These are phyloP conservation scores for Oryza nivara DNA, from an alignment of 176 grass and related monocot species.

Conservation along the genomic window DNA sequence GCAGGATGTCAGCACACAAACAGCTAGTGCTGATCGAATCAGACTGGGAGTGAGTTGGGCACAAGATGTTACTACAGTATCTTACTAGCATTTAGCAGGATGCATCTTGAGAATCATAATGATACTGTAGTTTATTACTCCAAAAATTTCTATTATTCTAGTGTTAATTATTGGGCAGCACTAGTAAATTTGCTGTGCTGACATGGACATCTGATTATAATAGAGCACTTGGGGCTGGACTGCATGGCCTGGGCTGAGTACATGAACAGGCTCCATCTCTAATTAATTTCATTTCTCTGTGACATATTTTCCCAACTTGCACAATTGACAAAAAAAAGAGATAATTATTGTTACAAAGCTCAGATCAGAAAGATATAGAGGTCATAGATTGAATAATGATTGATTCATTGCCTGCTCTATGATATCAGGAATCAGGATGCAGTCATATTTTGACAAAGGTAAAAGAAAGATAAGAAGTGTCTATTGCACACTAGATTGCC, in stretches of 20 bases:
- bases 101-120: not conserved
- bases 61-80: not conserved
- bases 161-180: not conserved
- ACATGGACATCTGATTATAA: not conserved
- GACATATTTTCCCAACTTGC: not conserved
- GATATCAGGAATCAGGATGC: not conserved
- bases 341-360: not conserved
- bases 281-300: not conserved
- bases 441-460: slow-evolving; percentile 32
- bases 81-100: slow-evolving; percentile 12
- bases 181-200: not conserved
- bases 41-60: not conserved
- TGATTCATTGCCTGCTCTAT: not conserved
- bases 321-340: not conserved
- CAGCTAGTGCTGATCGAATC: slow-evolving; percentile 39
- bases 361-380: not conserved
- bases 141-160: not conserved
- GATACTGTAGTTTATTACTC: not conserved
- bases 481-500: slow-evolving; percentile 16
- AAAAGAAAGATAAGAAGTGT: slow-evolving; percentile 29
- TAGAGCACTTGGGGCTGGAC: not conserved
- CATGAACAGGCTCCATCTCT: not conserved
- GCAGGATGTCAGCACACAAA: slow-evolving; percentile 7
- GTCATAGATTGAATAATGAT: not conserved
- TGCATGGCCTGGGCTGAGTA: not conserved